Conservation (phyloP, 192 early-diverging fungal genomes). For the Dissophora ornata region DNA sequence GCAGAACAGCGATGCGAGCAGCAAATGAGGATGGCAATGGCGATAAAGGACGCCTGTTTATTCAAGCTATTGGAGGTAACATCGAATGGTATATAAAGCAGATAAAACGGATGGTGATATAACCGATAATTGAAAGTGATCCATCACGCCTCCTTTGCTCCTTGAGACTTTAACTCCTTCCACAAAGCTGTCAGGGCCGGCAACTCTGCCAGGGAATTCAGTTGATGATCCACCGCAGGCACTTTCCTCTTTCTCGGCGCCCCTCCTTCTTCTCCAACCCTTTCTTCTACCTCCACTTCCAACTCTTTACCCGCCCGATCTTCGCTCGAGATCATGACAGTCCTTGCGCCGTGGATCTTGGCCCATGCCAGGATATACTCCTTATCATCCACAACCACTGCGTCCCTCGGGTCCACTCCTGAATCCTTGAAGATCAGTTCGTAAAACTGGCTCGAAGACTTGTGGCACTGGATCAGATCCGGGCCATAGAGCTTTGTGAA, state of each 20-base stretch:
- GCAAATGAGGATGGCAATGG: too few species aligned
- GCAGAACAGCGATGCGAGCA: too few species aligned
- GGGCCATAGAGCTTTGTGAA: conserved; percentile 43
- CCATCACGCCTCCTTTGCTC: not conserved
- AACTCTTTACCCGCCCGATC: conserved; percentile 33
- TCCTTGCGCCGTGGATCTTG: conserved; percentile 31
- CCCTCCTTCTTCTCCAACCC: not conserved
- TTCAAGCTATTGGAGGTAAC: too few species aligned
- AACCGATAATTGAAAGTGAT: too few species aligned
- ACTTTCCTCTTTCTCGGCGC: conserved; percentile 6
- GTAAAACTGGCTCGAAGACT: conserved; percentile 31
- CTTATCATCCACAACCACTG: conserved; percentile 46
- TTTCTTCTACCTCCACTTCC: conserved; percentile 13
- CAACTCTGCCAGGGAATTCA: conserved; percentile 25
- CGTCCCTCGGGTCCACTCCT: conserved; percentile 18
- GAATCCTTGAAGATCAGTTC: conserved; percentile 21
- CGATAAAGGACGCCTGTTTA: too few species aligned
- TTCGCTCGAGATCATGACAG: conserved; percentile 35
- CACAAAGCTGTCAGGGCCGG: conserved; percentile 21
- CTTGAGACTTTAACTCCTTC: conserved; percentile 14
- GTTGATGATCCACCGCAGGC: conserved; percentile 36
- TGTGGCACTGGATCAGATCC: conserved; percentile 23
- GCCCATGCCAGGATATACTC: conserved; percentile 42
- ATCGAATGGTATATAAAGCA: too few species aligned
- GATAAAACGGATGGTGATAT: too few species aligned